Evolutionary conservation across 208 protist genomes (phyloP), one percentile per base, ranked within the genome.

Genomic region (Wallacemonas rigidus): DNA sequence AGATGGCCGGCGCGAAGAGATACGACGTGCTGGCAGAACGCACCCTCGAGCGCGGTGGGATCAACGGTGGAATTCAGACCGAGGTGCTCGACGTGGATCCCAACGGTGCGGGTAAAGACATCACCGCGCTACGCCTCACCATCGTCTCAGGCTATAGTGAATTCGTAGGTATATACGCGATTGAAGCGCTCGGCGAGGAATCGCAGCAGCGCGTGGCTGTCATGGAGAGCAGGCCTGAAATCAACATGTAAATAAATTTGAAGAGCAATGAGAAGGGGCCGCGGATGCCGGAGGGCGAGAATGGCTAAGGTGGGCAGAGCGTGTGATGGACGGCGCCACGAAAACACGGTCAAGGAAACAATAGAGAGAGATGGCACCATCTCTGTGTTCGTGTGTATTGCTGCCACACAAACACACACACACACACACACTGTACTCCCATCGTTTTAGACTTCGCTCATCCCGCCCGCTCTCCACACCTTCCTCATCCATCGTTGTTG

Each of bases 171-270:
- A 74, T 96, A 12, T 87, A 86, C 74, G 73, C 75, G 48, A 70
- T 94, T 2, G 86, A 88, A 2, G 87, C 71, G 48, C 79, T 82
- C 56, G 91, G 91, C 0, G 91, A 94, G 80, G 90, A 95, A 61
- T 92, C 90, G 12, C 81, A 88, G 82, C 90, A 95, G 79, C 85
- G 86, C n/a, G 80, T 95, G 26, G 90, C 88, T 4, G 81, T 95
- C 6, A 45, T 95, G 47, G 86, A 95, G 69, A 91, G 82, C 57
- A 82, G 82, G 39, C 84, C 88, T 2, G 90, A 95, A 67, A 82
- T 95, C 48, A 81, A 84, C n/a, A 81, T 95, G 87, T 92, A 83
- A 75, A 45, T 48, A 40, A 69, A 26, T 26, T 26, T 26, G 26
- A 35, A 44, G 3, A 68, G 53, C 17, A 17, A 63, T 0, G 45